Conservation (phyloP, 2,329 filamentous ascomycete genomes). For the Lasiodiplodia sp. region DNA sequence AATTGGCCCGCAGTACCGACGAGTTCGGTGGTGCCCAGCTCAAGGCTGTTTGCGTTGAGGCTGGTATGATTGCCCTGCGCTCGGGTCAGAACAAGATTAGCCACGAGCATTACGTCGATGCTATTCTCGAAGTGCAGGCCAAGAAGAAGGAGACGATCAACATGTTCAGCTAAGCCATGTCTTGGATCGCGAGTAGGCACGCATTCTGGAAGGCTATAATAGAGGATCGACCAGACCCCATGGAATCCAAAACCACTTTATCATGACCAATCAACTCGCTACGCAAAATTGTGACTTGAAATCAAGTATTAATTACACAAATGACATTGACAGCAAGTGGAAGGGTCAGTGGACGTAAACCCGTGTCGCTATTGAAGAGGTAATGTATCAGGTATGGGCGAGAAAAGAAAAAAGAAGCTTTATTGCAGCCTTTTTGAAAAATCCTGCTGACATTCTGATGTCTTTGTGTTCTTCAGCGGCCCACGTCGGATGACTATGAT, state of each 20-base stretch:
- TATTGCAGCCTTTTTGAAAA: too few relatives aligned
- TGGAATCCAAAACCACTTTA: neutral
- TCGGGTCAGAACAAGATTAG: conserved; percentile 96
- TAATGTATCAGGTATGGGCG: too few relatives aligned
- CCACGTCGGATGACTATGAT: too few relatives aligned
- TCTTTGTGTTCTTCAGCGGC: too few relatives aligned
- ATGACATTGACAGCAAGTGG: too few relatives aligned
- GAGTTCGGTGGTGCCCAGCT: conserved; percentile 98
- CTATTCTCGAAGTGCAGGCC: conserved; percentile 92
- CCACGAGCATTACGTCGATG: conserved; percentile 98
- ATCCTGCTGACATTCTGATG: too few relatives aligned
- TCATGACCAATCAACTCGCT: neutral
- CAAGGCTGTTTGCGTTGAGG: conserved; percentile 98
- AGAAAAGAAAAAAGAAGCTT: too few relatives aligned
- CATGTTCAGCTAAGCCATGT: conserved; percentile 46
- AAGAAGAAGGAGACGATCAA: conserved; percentile 86
- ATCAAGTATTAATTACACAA: too few relatives aligned
- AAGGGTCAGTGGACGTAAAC: too few relatives aligned
- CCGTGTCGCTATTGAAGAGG: too few relatives aligned
- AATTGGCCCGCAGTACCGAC: conserved; percentile 94
- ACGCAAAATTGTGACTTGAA: too few relatives aligned
- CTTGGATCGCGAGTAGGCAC: neutral
- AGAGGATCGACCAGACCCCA: conserved; percentile 6
- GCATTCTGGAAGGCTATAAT: conserved; percentile 15
- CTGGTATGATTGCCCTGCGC: conserved; percentile 96